Evolutionary conservation across 805 yeast species (phyloP).

Genomic region (Diddensiella transvaalensis): DNA sequence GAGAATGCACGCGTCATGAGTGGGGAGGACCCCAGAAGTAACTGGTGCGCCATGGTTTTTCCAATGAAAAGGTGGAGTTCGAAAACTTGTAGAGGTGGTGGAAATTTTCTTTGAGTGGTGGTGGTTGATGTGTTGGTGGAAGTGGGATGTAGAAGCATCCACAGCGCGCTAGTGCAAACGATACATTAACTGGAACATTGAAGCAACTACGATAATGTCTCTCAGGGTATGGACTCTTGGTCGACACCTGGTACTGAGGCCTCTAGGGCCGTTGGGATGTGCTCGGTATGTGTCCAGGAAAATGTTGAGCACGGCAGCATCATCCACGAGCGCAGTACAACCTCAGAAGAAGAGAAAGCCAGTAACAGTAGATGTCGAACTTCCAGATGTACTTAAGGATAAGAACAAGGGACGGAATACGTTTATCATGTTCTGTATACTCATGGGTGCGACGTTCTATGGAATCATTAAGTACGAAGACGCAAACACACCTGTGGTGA

Average conservation of each 20-base stretch:
- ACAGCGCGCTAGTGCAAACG: too few relatives aligned
- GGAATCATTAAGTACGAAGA: slow-evolving; percentile 91
- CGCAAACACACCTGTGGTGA: slow-evolving; percentile 81
- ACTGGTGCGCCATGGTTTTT: too few relatives aligned
- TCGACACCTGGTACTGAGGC: too few relatives aligned
- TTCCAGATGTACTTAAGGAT: slow-evolving; percentile 56
- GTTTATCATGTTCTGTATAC: slow-evolving; percentile 51
- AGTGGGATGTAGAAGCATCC: too few relatives aligned
- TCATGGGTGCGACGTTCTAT: slow-evolving; percentile 53
- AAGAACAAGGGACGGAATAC: slow-evolving; percentile 49
- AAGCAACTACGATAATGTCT: too few relatives aligned
- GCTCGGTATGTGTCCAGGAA: not conserved
- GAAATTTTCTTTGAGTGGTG: too few relatives aligned
- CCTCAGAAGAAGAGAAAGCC: slow-evolving; percentile 11
- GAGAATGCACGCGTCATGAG: not conserved
- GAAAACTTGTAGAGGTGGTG: too few relatives aligned
- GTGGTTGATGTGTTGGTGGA: too few relatives aligned
- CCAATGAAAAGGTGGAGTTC: too few relatives aligned
- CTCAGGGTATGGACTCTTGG: too few relatives aligned
- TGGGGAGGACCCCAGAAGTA: too few relatives aligned
- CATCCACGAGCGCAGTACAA: not conserved
- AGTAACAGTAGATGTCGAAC: slow-evolving; percentile 68
- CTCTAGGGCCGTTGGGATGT: not conserved
- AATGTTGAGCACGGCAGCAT: not conserved
- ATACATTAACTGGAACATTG: too few relatives aligned